Evolutionary conservation across 139 green algal genomes (phyloP).

Genomic region (Chlorella sorokiniana): DNA sequence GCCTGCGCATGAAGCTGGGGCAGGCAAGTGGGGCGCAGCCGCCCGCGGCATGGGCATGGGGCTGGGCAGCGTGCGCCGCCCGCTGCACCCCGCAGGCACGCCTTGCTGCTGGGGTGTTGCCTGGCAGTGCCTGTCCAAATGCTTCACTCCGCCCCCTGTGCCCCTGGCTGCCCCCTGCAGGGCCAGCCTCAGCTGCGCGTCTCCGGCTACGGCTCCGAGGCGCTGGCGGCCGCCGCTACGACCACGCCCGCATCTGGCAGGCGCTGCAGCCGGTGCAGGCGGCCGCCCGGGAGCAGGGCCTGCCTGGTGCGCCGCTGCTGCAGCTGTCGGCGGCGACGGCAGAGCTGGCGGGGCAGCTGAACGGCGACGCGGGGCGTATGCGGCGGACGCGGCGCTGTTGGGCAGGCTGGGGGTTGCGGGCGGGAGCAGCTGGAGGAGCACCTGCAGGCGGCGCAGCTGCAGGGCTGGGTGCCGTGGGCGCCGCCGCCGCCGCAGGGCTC

Average conservation of each 20-base stretch:
- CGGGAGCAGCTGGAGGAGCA: conserved; percentile 7
- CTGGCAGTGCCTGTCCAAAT: background rate
- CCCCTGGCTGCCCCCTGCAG: no score
- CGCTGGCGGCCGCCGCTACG: conserved; percentile 1
- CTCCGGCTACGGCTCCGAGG: background rate
- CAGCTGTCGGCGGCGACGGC: background rate
- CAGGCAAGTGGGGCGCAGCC: background rate
- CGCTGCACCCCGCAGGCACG: no score
- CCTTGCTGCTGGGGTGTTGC: background rate
- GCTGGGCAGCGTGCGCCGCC: no score
- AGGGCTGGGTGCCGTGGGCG: background rate
- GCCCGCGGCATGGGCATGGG: no score
- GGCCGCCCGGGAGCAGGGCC: no score
- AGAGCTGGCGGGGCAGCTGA: background rate
- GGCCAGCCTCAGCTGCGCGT: background rate
- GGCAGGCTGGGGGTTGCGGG: background rate
- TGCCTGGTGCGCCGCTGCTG: no score
- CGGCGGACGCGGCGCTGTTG: background rate
- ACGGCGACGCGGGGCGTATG: background rate
- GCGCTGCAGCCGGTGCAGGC: background rate
- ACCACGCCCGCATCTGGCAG: conserved; percentile 12
- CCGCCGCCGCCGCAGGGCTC: background rate
- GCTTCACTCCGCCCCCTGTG: no score
- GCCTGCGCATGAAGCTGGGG: background rate
- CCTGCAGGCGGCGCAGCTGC: background rate